Conservation (phyloP, 2,329 filamentous ascomycete species). For the Stachybotrys echinatus region DNA sequence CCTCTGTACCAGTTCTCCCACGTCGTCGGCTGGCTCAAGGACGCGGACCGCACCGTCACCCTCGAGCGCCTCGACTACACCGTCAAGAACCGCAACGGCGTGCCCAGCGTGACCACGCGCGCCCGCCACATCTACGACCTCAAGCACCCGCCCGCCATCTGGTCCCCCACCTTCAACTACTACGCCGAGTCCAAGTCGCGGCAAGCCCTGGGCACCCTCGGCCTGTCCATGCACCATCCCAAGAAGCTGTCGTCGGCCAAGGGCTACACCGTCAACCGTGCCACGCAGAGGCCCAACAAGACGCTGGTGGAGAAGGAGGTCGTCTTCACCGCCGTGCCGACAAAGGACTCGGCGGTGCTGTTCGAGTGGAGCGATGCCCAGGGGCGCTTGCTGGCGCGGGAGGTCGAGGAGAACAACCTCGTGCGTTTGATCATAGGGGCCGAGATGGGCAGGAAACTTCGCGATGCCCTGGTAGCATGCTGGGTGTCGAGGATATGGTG, state of each 20-base stretch:
- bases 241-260: constrained; percentile 13
- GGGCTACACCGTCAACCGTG: constrained; percentile 23
- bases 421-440: constrained; percentile 24
- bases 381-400: constrained; percentile 22
- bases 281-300: constrained; percentile 15
- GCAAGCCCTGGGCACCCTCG: constrained; percentile 20
- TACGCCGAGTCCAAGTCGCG: constrained; percentile 25
- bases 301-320: constrained; percentile 13
- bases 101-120: constrained; percentile 18
- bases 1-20: constrained; percentile 31
- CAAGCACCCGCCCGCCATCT: constrained; percentile 21
- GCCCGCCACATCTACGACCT: constrained; percentile 28
- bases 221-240: constrained; percentile 17
- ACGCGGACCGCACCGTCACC: constrained; percentile 22
- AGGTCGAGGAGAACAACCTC: constrained; percentile 19
- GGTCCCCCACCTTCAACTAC: constrained; percentile 23
- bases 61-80: constrained; percentile 24
- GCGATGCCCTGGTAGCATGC: constrained; percentile 28
- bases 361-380: constrained; percentile 26
- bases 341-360: constrained; percentile 16
- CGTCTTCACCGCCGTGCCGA: constrained; percentile 21
- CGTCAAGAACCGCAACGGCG: constrained; percentile 14
- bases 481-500: constrained; percentile 30
- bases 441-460: constrained; percentile 18
- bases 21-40: constrained; percentile 23